A percentile compares a stretch with the other conserved stretches of the same genome.
Conservation (phyloP, 805 yeast species). For the Metschnikowia borealis region DNA sequence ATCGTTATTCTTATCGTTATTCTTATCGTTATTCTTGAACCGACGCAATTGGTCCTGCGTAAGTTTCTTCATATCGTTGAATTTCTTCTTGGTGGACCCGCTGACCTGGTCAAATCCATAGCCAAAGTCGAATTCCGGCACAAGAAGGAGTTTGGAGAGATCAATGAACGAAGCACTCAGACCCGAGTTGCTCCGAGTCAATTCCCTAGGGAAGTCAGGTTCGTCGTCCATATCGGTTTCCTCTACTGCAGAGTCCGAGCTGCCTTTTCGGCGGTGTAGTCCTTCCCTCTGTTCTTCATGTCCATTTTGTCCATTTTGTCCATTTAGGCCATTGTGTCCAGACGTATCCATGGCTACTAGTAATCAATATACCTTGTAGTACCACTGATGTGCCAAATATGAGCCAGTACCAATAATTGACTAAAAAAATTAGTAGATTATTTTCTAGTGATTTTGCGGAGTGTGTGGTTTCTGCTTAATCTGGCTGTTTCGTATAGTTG, state of each 20-base stretch:
- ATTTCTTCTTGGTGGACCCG: slow-evolving; percentile 32
- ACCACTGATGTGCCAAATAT: no score
- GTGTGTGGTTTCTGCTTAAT: no score
- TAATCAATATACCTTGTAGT: no score
- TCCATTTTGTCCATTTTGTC: no score
- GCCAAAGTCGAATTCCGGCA: slow-evolving; percentile 44
- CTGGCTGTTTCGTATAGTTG: no score
- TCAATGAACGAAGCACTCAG: slow-evolving; percentile 33
- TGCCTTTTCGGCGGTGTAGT: neutral
- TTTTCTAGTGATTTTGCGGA: no score
- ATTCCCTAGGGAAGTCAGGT: neutral
- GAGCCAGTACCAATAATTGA: no score
- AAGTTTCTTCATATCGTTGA: slow-evolving; percentile 33
- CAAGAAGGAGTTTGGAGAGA: slow-evolving; percentile 32
- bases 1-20: slow-evolving; percentile 17
- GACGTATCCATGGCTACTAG: no score
- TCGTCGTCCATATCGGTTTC: slow-evolving; percentile 3
- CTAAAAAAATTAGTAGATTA: no score
- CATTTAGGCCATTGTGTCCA: no score
- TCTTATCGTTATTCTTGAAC: slow-evolving; percentile 20
- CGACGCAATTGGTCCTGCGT: slow-evolving; percentile 31
- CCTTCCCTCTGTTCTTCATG: no score
- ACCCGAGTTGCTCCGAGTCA: slow-evolving; percentile 14
- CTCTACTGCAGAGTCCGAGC: neutral
- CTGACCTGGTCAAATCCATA: slow-evolving; percentile 33